These are phyloP conservation scores for Benincasa hispida DNA, from an alignment of 306 rosid species.

Conservation along the genomic window DNA sequence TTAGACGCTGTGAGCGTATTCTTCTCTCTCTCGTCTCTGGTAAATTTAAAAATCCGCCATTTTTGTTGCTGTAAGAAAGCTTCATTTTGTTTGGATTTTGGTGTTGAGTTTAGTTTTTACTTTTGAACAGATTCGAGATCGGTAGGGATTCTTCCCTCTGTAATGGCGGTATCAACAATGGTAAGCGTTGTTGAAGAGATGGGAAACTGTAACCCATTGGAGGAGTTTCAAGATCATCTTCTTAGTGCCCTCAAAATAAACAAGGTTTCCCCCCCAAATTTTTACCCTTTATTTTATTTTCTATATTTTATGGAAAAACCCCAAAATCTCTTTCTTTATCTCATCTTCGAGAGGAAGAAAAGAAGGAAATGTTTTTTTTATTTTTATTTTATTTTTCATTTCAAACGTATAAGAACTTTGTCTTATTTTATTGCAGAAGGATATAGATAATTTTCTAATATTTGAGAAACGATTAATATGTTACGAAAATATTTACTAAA, in stretches of 20 bases:
- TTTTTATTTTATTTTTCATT: too few species aligned
- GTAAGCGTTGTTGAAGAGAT: slow-evolving; percentile 56
- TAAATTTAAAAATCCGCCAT: slow-evolving; percentile 15
- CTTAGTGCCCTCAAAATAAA: slow-evolving; percentile 50
- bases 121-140: slow-evolving; percentile 55
- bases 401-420: background rate
- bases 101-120: background rate
- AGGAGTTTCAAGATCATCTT: slow-evolving; percentile 55
- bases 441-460: background rate
- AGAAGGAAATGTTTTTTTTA: too few species aligned
- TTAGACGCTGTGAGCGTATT: slow-evolving; percentile 57
- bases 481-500: background rate
- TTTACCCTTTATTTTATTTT: background rate
- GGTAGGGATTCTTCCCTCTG: slow-evolving; percentile 75
- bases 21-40: slow-evolving; percentile 65
- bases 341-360: background rate
- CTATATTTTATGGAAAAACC: background rate
- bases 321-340: background rate
- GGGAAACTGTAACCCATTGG: slow-evolving; percentile 43
- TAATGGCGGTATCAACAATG: slow-evolving; percentile 88
- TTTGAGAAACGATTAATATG: background rate
- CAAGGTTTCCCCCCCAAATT: slow-evolving; percentile 49
- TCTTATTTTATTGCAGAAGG: background rate
- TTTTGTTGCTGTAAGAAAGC: background rate
- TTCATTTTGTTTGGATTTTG: background rate